Base-by-base conservation (phyloP, 2,329 filamentous ascomycete species). In the Bimuria novae-zelandiae region DNA sequence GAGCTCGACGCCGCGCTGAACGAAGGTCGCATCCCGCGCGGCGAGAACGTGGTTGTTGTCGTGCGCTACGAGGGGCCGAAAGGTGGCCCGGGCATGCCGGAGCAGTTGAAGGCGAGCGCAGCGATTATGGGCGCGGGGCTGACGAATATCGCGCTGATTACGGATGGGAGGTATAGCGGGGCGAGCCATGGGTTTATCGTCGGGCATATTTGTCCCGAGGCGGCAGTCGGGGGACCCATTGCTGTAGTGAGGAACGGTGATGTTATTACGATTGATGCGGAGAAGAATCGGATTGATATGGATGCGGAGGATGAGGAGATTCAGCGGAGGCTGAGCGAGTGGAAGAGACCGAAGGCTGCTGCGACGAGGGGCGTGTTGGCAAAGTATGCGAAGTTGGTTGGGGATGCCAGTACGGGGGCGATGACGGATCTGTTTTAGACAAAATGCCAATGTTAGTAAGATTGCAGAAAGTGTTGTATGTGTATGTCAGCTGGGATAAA, bases 1-100 rank as follows among this genome's bases (percentile, higher is more conserved):
- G 82, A 87, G 62, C 85, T 97, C 39, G 86, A 95, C 71, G 76
- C 80, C 0, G 92, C 92, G 0, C 80, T 97, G 11, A 87, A 85
- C 21, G 78, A 78, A 17, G 88, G 91, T 49, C 81, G 87, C 44
- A 89, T 91, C 41, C 84, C 85, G 0, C 84, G 85, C 30, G 84
- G 84, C 55, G 90, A 94, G 68, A 94, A 95, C 69, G 82, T 96
- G 12, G 93, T 97, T 17, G 79, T 97, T 23, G 86, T 97, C 27
- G 92, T 97, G 49, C 87, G 93, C 19, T 97, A 97, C 71, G 93
- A 97, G 72, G 93, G 93, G 0, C 93, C 93, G 11, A 92, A 90
- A 70, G 93, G 93, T 57, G 93, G 93, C 0, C 93, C 93, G 0
- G 93, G 93, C 37, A 97, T 97, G 93, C 93, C 92, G 1, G 93